A percentile compares a stretch with the other conserved stretches of the same genome.
These are phyloP conservation scores for Pythium utonaiense DNA, from an alignment of 352 stramenopile species.

Conservation along the genomic window DNA sequence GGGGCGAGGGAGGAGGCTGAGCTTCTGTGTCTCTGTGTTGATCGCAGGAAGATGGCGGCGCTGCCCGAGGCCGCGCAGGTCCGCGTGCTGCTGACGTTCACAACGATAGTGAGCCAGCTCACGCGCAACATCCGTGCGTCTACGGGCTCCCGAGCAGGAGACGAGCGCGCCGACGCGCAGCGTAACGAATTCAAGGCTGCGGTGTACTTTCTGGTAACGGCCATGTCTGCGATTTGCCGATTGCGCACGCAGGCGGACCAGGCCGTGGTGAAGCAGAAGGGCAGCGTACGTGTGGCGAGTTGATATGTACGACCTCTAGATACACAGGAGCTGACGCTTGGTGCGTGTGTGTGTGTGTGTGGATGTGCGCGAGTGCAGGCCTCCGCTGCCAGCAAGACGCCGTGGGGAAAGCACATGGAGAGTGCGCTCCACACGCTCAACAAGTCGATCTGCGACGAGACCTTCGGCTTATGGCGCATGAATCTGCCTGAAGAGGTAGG, in stretches of 20 bases:
- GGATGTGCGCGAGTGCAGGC: slow-evolving; percentile 4
- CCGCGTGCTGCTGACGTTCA: slow-evolving; percentile 61
- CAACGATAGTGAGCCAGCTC: slow-evolving; percentile 53
- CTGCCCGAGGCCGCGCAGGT: slow-evolving; percentile 51
- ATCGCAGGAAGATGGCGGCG: slow-evolving; percentile 41
- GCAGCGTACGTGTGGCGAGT: slow-evolving; percentile 25
- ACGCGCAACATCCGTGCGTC: slow-evolving; percentile 46
- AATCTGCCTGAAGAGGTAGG: slow-evolving; percentile 71
- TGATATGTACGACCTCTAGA: no score
- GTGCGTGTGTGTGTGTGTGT: no score
- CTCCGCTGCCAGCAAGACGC: slow-evolving; percentile 10
- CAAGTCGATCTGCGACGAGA: slow-evolving; percentile 58
- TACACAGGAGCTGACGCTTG: no score
- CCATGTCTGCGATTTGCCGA: slow-evolving; percentile 47
- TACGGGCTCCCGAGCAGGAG: slow-evolving; percentile 1
- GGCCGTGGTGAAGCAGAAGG: slow-evolving; percentile 57
- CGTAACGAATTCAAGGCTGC: slow-evolving; percentile 63
- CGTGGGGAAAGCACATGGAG: slow-evolving; percentile 69
- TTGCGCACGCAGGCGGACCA: slow-evolving; percentile 53
- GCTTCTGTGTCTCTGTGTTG: neutral
- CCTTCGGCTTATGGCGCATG: slow-evolving; percentile 75
- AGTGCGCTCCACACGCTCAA: slow-evolving; percentile 50
- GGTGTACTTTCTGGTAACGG: slow-evolving; percentile 71
- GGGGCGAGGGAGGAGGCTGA: neutral
- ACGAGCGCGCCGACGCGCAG: slow-evolving; percentile 23